Percentiles rank a stretch among this genome's conserved stretches.
These are phyloP conservation scores for Knufia petricola DNA, from an alignment of 2,329 filamentous ascomycete genomes.

Conservation along the genomic window DNA sequence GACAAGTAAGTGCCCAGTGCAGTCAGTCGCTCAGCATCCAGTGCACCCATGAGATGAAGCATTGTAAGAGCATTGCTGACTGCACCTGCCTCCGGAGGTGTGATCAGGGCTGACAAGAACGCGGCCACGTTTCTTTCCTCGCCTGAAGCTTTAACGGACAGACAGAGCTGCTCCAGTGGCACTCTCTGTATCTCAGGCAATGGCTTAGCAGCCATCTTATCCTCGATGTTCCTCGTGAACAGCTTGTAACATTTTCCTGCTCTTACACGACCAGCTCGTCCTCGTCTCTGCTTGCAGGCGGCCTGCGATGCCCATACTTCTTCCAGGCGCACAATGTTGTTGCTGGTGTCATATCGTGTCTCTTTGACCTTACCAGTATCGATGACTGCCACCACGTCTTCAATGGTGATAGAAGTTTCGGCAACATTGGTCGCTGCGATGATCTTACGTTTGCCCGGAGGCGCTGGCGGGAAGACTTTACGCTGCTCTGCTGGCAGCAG, in stretches of 20 bases:
- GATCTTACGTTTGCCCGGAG: constrained; percentile 75
- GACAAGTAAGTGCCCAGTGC: constrained; percentile 87
- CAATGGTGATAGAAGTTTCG: constrained; percentile 96
- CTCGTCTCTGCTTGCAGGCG: constrained; percentile 86
- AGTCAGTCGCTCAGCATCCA: constrained; percentile 71
- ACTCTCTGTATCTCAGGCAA: constrained; percentile 91
- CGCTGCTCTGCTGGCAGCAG: constrained; percentile 81
- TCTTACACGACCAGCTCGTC: constrained; percentile 85
- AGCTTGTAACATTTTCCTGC: constrained; percentile 92
- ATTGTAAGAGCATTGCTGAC: constrained; percentile 76
- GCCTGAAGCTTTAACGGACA: constrained; percentile 76
- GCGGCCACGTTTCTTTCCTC: constrained; percentile 63
- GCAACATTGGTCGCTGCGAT: constrained; percentile 94
- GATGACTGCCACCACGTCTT: constrained; percentile 92
- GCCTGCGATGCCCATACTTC: constrained; percentile 93
- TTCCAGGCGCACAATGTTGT: constrained; percentile 86
- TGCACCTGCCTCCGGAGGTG: constrained; percentile 74
- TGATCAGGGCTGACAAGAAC: constrained; percentile 79
- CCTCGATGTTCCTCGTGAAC: constrained; percentile 76
- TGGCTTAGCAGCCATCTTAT: constrained; percentile 73
- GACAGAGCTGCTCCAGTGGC: constrained; percentile 83
- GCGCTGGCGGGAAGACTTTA: constrained; percentile 68
- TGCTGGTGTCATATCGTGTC: constrained; percentile 82
- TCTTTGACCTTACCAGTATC: constrained; percentile 95
- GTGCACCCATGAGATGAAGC: constrained; percentile 74